These are phyloP conservation scores for Solanum chiquidenum DNA, from an alignment of 257 asterid species.

Conservation along the genomic window DNA sequence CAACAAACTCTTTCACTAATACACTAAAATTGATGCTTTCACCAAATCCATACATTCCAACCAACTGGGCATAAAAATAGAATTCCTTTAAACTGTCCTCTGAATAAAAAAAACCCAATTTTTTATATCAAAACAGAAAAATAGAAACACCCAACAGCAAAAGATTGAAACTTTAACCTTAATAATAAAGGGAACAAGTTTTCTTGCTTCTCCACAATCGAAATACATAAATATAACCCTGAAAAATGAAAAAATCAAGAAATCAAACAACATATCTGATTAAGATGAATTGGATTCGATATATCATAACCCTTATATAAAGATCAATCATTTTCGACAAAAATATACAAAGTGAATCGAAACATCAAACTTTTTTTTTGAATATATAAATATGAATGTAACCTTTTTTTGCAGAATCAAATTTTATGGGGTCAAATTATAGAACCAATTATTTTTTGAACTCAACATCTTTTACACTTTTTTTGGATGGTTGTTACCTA, in stretches of 20 bases:
- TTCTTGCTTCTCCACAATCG: not conserved
- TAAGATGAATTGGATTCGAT: not conserved
- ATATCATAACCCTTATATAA: not conserved
- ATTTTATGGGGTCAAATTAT: not conserved
- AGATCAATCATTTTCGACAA: not conserved
- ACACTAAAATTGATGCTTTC: not conserved
- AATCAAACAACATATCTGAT: not conserved
- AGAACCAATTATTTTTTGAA: not conserved
- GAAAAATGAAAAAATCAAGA: not conserved
- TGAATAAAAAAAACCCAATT: not conserved
- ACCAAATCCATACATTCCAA: not conserved
- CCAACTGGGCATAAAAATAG: not conserved
- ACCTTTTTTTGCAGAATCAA: not conserved
- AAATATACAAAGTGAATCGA: not conserved
- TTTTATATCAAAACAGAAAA: not conserved
- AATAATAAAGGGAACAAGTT: not conserved
- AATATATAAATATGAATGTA: not conserved
- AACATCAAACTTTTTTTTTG: not conserved
- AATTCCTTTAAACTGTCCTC: not conserved
- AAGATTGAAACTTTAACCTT: not conserved
- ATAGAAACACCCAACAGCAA: not conserved
- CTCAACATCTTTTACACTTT: not conserved
- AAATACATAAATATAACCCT: not conserved
- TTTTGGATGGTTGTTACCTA: not conserved
- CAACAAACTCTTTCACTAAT: constrained; percentile 1